Evolutionary conservation across 768 basidiomycete species (phyloP).

Genomic region (Fibroporia radiculosa): DNA sequence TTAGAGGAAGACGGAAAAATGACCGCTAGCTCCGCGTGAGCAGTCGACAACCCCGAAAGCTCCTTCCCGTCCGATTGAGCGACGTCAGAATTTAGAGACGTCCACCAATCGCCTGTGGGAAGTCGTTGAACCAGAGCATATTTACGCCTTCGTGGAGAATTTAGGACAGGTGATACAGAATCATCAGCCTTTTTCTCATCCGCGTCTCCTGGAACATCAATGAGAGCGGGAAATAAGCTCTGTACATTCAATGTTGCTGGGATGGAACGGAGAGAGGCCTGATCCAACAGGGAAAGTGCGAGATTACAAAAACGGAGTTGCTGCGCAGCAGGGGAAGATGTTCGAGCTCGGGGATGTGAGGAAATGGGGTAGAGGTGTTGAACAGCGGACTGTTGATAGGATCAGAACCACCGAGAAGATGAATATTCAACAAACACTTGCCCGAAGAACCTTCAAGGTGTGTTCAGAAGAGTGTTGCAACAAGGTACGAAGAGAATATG

Average conservation of each 20-base stretch:
- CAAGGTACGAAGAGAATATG: conserved; percentile 48
- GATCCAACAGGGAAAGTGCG: conserved; percentile 64
- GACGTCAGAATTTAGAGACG: conserved; percentile 50
- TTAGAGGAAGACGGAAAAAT: conserved; percentile 58
- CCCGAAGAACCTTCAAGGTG: conserved; percentile 47
- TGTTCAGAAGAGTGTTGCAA: conserved; percentile 46
- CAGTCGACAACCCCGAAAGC: conserved; percentile 48
- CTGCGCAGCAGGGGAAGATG: conserved; percentile 55
- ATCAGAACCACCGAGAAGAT: not conserved
- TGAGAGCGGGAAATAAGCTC: conserved; percentile 19
- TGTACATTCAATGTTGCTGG: conserved; percentile 40
- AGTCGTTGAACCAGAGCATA: conserved; percentile 79
- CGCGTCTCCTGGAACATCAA: conserved; percentile 9
- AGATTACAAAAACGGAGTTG: conserved; percentile 71
- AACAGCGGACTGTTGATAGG: conserved; percentile 46
- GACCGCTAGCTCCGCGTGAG: conserved; percentile 69
- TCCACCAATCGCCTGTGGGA: conserved; percentile 73
- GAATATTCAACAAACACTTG: conserved; percentile 26
- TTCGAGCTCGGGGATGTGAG: conserved; percentile 54
- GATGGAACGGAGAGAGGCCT: conserved; percentile 46
- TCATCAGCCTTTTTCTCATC: no score
- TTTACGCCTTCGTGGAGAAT: conserved; percentile 32
- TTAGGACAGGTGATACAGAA: conserved; percentile 18
- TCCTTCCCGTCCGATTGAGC: conserved; percentile 29
- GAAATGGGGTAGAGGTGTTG: conserved; percentile 62